Conservation (phyloP, 164 flowering plant species). For the Amborella trichopoda region DNA sequence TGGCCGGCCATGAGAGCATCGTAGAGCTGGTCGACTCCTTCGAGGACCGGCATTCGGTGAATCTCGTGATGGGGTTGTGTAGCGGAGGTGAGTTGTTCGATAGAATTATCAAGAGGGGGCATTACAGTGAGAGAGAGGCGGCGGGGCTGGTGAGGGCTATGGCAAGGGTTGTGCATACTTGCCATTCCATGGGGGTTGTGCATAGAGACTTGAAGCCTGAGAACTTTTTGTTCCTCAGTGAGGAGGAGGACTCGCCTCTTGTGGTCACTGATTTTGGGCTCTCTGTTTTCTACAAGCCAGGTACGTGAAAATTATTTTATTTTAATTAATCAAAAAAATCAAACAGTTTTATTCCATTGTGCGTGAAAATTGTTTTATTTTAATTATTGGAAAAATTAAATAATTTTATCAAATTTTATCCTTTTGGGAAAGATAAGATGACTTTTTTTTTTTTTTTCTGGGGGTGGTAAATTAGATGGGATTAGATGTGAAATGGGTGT, state of each 20-base stretch:
- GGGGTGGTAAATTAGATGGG: neutral
- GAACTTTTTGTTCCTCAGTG: constrained; percentile 22
- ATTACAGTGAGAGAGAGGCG: constrained; percentile 24
- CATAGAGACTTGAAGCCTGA: constrained; percentile 32
- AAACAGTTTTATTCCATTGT: neutral
- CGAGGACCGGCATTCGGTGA: constrained; percentile 24
- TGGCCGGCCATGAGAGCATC: constrained; percentile 21
- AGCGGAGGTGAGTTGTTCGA: constrained; percentile 30
- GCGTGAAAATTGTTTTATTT: neutral
- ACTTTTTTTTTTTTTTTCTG: neutral
- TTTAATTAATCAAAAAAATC: neutral
- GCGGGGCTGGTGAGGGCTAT: constrained; percentile 14
- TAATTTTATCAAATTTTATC: neutral
- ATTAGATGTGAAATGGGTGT: neutral
- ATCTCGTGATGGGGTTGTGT: constrained; percentile 28
- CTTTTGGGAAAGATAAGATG: neutral
- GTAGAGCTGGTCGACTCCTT: constrained; percentile 21
- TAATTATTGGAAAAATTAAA: neutral
- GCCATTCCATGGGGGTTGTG: constrained; percentile 27
- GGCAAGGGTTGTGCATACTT: constrained; percentile 17
- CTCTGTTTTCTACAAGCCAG: constrained; percentile 25
- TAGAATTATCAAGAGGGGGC: constrained; percentile 24
- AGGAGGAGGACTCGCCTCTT: constrained; percentile 23
- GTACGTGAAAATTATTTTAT: constrained; percentile 1
- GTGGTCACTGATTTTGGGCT: constrained; percentile 29